These are phyloP conservation scores for Erythrophleum ivorense DNA, from an alignment of 331 rosid species.

Conservation along the genomic window DNA sequence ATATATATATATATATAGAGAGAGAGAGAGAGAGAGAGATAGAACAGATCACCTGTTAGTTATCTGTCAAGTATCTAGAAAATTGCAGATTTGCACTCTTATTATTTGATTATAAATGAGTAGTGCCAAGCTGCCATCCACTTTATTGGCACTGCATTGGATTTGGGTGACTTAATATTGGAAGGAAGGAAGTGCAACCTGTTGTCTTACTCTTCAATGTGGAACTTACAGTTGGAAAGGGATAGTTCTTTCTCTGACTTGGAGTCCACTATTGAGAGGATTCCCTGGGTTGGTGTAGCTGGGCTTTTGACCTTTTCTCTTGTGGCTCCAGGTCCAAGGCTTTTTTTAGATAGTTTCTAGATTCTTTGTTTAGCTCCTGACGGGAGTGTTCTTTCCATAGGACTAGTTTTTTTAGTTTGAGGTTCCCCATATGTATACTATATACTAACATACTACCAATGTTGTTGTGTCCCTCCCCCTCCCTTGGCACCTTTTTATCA, in stretches of 20 bases:
- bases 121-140: not conserved
- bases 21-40: no score
- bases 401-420: not conserved
- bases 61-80: not conserved
- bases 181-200: not conserved
- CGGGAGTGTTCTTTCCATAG: not conserved
- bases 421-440: no score
- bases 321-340: not conserved
- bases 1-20: no score
- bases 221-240: slow-evolving; percentile 3
- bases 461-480: not conserved
- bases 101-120: not conserved
- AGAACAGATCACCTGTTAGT: not conserved
- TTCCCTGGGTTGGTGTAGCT: slow-evolving; percentile 3
- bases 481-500: not conserved
- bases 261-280: not conserved
- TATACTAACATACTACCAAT: not conserved
- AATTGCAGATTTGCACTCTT: not conserved
- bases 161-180: slow-evolving; percentile 9
- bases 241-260: not conserved
- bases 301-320: slow-evolving; percentile 15
- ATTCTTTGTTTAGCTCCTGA: not conserved
- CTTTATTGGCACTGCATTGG: slow-evolving; percentile 1
- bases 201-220: slow-evolving; percentile 1
- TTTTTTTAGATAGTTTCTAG: slow-evolving; percentile 6